Evolutionary conservation across 441 rosid genomes (phyloP), one percentile per base, ranked within the genome.

Genomic region (Euphorbia celastroides): DNA sequence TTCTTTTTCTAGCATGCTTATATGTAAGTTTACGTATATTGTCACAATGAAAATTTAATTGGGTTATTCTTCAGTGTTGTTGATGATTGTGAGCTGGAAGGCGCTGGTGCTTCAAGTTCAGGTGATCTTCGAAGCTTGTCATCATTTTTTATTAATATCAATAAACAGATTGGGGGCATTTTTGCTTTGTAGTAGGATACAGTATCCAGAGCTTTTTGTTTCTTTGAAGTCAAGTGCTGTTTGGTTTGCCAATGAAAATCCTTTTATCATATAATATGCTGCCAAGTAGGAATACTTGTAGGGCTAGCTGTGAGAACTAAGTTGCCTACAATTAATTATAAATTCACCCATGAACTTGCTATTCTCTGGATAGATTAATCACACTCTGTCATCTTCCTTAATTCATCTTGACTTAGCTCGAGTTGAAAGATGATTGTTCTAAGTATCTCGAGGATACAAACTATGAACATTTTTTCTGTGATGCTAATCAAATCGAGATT

Each of bases 31-130:
- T 16, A 10, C 10, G 56, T 69, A 65, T 32, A 54, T 30, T 20
- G 28, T 70, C 62, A 9, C 59, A 58, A 67, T 31, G 42, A 58
- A 60, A 23, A 62, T 67, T 28, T 66, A 25, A 22, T 25, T 70
- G 46, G 27, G 51, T 62, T 25, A 65, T 64, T 68, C 42, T 38
- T 56, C 82, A 93, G 99, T 69, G 86, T 91, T 71, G 84, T 85
- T 2, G 91, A 87, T 82, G 95, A 91, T 70, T 70, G 36, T 62
- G 87, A 78, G 62, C 74, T 20, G 27, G 86, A 77, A 65, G 66
- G 50, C 42, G 36, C 60, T 50, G 82, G 64, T 74, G 80, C 83
- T 65, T 56, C 87, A 67, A 82, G 77, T 77, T 80, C 92, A 82
- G 97, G 98, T 88, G 70, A 54, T 51, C 20, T 65, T 25, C 30